Percentiles rank a stretch among this genome's conserved stretches.
phyloP scores from a whole-genome alignment of 176 grass and related monocot species.

The Eragrostis nindensis region DNA sequence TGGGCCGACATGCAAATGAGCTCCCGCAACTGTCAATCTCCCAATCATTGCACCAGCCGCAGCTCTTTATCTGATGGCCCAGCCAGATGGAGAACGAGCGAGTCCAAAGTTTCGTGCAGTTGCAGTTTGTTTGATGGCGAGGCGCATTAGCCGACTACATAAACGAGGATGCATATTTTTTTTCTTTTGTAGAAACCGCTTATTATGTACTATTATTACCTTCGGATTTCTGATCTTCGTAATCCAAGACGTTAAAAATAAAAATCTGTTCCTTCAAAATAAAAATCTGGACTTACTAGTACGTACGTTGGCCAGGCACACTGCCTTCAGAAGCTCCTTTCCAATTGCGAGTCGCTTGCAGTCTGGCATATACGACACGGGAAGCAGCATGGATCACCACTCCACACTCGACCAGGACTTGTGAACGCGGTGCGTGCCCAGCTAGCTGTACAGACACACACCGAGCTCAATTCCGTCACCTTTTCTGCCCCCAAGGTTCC shows the following conservation, averaged over 20 bases:
- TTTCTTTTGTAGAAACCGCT: too few species aligned
- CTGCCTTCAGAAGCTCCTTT: too few species aligned
- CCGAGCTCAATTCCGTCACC: background rate
- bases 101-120: constrained; percentile 33
- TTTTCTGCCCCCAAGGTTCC: background rate
- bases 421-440: constrained; percentile 10
- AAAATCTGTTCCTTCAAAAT: too few species aligned
- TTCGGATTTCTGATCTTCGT: too few species aligned
- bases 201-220: too few species aligned
- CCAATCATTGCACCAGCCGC: background rate
- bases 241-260: too few species aligned
- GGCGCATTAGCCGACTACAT: constrained; percentile 57
- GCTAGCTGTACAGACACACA: background rate
- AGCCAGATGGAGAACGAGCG: background rate
- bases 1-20: constrained; percentile 22
- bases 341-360: background rate
- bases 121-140: constrained; percentile 17
- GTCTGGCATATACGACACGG: background rate
- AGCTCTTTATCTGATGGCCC: background rate
- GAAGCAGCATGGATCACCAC: background rate
- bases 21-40: background rate
- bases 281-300: too few species aligned
- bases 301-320: too few species aligned
- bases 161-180: too few species aligned
- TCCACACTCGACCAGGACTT: background rate